Conservation (phyloP, 345 rosid species). For the Firmiana major region DNA sequence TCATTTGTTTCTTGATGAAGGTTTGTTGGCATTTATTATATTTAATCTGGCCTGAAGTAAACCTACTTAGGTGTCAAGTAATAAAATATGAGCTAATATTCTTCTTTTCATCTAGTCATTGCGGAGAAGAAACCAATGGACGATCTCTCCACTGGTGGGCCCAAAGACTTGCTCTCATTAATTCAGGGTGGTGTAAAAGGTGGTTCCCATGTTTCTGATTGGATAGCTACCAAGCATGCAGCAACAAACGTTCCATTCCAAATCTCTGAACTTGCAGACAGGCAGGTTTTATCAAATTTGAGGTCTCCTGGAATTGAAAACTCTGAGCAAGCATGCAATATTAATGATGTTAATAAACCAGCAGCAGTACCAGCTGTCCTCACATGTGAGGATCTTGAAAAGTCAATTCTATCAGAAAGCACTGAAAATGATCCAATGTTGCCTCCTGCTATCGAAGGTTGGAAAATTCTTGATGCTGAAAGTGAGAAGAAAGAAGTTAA, state of each 20-base stretch:
- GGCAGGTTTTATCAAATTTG: conserved; percentile 23
- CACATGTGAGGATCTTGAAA: conserved; percentile 99
- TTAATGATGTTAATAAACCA: conserved; percentile 22
- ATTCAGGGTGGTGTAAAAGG: conserved; percentile 67
- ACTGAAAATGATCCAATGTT: conserved; percentile 38
- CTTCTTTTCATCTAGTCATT: conserved; percentile 6
- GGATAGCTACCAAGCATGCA: conserved; percentile 24
- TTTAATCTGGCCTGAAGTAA: background rate
- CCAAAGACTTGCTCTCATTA: conserved; percentile 67
- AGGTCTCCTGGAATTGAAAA: conserved; percentile 24
- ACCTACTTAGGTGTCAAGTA: background rate
- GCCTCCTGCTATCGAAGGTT: conserved; percentile 32
- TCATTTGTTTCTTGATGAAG: conserved; percentile 84
- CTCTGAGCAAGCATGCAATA: conserved; percentile 25
- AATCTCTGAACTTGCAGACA: conserved; percentile 31
- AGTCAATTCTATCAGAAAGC: conserved; percentile 74
- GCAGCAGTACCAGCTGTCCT: conserved; percentile 61
- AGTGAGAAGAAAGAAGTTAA: conserved; percentile 42
- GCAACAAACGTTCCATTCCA: conserved; percentile 34
- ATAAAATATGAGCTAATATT: conserved; percentile 2
- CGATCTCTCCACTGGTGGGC: conserved; percentile 36
- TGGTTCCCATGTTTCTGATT: conserved; percentile 43
- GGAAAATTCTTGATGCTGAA: conserved; percentile 30
- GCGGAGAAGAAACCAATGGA: conserved; percentile 71
- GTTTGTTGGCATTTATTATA: conserved; percentile 32